Conservation (phyloP, 257 asterid species). For the Coffea eugenioides region DNA sequence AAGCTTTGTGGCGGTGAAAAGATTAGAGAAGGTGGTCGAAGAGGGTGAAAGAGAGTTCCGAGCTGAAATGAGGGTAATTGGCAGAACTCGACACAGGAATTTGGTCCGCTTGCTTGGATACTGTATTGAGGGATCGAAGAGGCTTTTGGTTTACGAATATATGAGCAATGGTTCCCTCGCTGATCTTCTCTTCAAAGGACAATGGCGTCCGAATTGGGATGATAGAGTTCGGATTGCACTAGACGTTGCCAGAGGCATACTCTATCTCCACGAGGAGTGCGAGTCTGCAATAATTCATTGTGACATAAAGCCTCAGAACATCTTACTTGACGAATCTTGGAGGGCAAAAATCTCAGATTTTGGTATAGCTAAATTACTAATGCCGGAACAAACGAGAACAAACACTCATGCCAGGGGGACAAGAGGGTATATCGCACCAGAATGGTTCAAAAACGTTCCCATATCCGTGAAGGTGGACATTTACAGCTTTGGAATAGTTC, state of each 20-base stretch:
- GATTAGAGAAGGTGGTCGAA: slow-evolving; percentile 27
- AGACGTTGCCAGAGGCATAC: slow-evolving; percentile 30
- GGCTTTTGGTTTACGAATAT: slow-evolving; percentile 28
- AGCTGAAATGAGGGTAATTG: slow-evolving; percentile 27
- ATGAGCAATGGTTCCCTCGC: slow-evolving; percentile 33
- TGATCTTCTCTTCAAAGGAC: slow-evolving; percentile 13
- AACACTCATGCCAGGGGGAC: slow-evolving; percentile 28
- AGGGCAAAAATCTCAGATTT: slow-evolving; percentile 30
- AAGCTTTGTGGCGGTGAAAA: slow-evolving; percentile 27
- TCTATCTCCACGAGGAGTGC: slow-evolving; percentile 32
- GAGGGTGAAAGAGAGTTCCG: slow-evolving; percentile 33
- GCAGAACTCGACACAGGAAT: slow-evolving; percentile 29
- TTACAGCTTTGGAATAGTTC: slow-evolving; percentile 28
- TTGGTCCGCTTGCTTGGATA: slow-evolving; percentile 28
- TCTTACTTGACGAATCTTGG: slow-evolving; percentile 23
- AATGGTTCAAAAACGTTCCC: slow-evolving; percentile 22
- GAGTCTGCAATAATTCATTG: slow-evolving; percentile 31
- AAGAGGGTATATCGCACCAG: slow-evolving; percentile 33
- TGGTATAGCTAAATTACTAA: slow-evolving; percentile 26
- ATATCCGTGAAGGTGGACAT: slow-evolving; percentile 29
- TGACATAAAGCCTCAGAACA: slow-evolving; percentile 31
- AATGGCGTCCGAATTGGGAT: slow-evolving; percentile 13
- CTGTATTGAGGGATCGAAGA: slow-evolving; percentile 26
- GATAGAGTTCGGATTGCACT: slow-evolving; percentile 24
- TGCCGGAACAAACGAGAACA: slow-evolving; percentile 35